Evolutionary conservation across 441 rosid genomes (phyloP).

Genomic region (Euphorbia corollata): DNA sequence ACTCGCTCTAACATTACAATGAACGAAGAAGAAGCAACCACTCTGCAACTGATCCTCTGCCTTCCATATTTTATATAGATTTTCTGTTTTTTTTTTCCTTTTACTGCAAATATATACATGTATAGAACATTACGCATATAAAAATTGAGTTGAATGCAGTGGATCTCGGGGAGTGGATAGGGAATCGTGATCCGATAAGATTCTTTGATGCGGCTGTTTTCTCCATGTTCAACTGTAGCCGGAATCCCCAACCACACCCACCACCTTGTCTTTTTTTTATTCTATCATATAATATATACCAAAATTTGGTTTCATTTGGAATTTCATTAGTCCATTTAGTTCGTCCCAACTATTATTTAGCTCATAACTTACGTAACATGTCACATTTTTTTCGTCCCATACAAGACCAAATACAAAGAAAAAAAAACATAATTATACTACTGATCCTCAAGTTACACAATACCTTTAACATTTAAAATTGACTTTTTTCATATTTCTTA

Average conservation of each 20-base stretch:
- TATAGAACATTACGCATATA: background rate
- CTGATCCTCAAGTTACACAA: no score
- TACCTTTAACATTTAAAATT: no score
- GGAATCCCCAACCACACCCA: background rate
- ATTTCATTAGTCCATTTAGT: no score
- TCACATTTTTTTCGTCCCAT: no score
- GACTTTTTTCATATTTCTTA: no score
- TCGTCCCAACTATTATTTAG: no score
- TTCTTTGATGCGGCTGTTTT: background rate
- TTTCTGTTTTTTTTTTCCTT: background rate
- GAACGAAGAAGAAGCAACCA: background rate
- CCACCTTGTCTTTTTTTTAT: background rate
- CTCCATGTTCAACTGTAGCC: background rate
- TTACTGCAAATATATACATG: background rate
- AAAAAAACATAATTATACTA: no score
- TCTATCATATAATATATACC: background rate
- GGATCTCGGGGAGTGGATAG: slow-evolving; percentile 1
- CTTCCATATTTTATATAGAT: background rate
- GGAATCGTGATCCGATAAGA: slow-evolving; percentile 2
- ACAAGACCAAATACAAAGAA: no score
- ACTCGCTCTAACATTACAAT: background rate
- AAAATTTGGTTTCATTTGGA: no score
- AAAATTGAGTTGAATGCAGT: background rate
- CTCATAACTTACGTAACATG: no score
- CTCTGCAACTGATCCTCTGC: background rate